Base-by-base conservation (phyloP, 2,329 filamentous ascomycete genomes). In the Lachnellula cervina region DNA sequence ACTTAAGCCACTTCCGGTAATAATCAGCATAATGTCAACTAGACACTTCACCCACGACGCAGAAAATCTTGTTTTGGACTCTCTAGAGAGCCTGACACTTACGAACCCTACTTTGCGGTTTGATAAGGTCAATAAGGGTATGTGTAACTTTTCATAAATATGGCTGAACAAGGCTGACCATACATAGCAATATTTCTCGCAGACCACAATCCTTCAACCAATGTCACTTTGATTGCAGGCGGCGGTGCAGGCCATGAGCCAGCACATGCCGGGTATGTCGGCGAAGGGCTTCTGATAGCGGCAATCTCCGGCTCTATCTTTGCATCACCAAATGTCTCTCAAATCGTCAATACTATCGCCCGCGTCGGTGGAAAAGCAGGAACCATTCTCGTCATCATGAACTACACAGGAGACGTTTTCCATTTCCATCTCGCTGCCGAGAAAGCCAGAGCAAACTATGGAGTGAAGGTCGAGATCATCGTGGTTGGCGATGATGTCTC, bases 31-130 rank as follows among this genome's bases (percentile, higher is more conserved):
- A 32, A 58, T 56, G 53, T 49, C 46, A 45, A 43, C 49, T 37
- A 58, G 44, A 52, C 52, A 56, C 37, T 58, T 58, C 40, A 42
- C 56, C 25, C 34, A 58, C 19, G 56, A 58, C 32, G 40, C 51
- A 19, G 52, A 52, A 14, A 38, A 38, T n/a, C 71, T 79, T 7
- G 76, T 79, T 0, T 64, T 74, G 17, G 72, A 74, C 52, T 75
- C 75, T 38, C 71, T 79, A 19, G 71, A 75, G 46, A 75, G 74
- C 11, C 67, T 79, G 32, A 74, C 76, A 34, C 66, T 73, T 5
- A 69, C 74, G 5, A 78, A 78, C 59, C 67, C 63, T 7, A 68
- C 72, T 52, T 65, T 74, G 5, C 71, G 65, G 9, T 74, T 78
- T 55, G 75, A 78, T 56, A 69, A 71, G 9, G 9, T 28, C 8